Evolutionary conservation across 2,329 filamentous ascomycete species (phyloP), one percentile per base, ranked within the genome.

Genomic region (Mycosphaerella arachidis): DNA sequence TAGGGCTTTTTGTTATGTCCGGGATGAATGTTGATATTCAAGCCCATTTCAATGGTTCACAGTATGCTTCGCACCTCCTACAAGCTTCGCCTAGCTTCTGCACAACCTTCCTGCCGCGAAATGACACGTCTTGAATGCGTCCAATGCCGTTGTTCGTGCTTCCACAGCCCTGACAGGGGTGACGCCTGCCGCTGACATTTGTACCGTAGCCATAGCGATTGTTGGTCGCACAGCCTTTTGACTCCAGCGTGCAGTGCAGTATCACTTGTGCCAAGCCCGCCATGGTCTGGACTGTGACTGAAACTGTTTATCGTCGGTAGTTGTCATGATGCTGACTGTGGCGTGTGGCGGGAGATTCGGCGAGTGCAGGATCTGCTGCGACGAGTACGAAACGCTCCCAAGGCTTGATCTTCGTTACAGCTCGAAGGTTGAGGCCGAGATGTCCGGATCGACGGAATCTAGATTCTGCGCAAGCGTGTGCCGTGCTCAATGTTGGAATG

Each of bases 131-230:
- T 48, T 64, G 63, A 2, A 64, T 27, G 2, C 59, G 62, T n/a
- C 62, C 59, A 30, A 64, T 62, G 10, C 59, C 62, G 37, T 62
- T 62, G 24, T 64, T 60, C 10, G 52, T 53, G 13, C 54, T 60
- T 1, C 62, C 62, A 18, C 62, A 64, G 18, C 55, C 57, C 45
- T 64, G 59, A 24, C 62, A 64, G 8, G 57, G 57, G 48, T 56
- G 56, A 33, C 62, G 62, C 29, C 58, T 35, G 50, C 63, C 60
- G 48, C 60, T 62, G 2, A 60, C 62, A 3, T 61, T 61, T 31
- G 53, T 46, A 30, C 65, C 55, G 18, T 58, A 58, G 1, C 62
- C 57, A 20, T 61, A 64, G n/a, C 50, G 46, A 50, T 62, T 58
- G n/a, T n/a, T n/a, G n/a, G n/a, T n/a, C n/a, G n/a, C 45, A 55